Percentiles rank a stretch among this genome's conserved stretches.
phyloP scores from a whole-genome alignment of 768 basidiomycete genomes.

The Glaciozyma antarctica region DNA sequence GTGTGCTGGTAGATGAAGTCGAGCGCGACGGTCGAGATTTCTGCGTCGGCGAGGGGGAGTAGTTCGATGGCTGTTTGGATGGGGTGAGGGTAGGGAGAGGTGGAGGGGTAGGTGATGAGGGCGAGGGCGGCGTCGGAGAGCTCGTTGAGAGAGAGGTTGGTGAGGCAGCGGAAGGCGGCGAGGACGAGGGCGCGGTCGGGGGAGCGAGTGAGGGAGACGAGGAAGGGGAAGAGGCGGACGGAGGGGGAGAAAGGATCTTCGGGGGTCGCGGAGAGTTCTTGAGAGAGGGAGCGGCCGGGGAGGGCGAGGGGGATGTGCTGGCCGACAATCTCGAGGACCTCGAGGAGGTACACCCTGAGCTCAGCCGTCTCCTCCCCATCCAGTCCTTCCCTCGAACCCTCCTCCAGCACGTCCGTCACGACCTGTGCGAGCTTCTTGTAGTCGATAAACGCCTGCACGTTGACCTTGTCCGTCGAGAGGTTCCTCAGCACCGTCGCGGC shows the following conservation, averaged over 20 bases:
- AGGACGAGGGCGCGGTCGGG: conserved; percentile 69
- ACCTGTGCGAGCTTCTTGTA: conserved; percentile 38
- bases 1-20: conserved; percentile 37
- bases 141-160: conserved; percentile 43
- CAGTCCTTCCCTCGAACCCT: conserved; percentile 7
- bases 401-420: conserved; percentile 23
- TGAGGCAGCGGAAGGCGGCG: conserved; percentile 53
- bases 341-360: conserved; percentile 39
- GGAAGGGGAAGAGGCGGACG: conserved; percentile 43
- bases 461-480: conserved; percentile 57
- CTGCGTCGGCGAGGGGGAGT: conserved; percentile 29
- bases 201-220: conserved; percentile 43
- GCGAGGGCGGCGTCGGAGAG: conserved; percentile 31
- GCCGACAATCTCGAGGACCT: conserved; percentile 36
- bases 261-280: conserved; percentile 15
- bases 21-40: conserved; percentile 25
- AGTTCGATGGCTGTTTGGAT: conserved; percentile 31
- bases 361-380: conserved; percentile 35
- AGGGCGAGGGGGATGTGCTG: conserved; percentile 26
- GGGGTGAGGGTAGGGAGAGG: conserved; percentile 15
- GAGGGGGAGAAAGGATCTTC: conserved; percentile 44
- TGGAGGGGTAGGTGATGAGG: conserved; percentile 8
- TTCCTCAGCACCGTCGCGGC: conserved; percentile 82
- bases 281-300: conserved; percentile 7
- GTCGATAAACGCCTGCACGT: conserved; percentile 52